These are phyloP conservation scores for Talaromyces islandicus DNA, from an alignment of 2,329 filamentous ascomycete species.

Conservation along the genomic window DNA sequence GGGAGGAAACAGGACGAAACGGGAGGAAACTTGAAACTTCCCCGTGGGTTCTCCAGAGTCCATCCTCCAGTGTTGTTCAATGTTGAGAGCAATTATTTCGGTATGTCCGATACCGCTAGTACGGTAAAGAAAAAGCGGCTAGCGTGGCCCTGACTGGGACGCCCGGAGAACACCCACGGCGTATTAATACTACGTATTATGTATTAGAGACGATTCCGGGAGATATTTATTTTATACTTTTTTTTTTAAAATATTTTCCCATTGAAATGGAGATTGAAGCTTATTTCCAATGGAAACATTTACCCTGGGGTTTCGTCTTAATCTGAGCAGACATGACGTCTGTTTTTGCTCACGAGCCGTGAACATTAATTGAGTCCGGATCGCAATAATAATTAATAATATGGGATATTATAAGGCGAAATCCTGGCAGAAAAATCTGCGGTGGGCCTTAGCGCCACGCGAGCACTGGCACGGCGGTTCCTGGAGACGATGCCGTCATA, in stretches of 20 bases:
- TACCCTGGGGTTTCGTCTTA: not conserved
- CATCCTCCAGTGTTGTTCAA: no score
- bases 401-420: no score
- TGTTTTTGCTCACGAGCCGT: not conserved
- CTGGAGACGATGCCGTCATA: not conserved
- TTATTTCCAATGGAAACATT: not conserved
- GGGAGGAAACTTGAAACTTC: not conserved
- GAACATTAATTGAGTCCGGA: no score
- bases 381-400: no score
- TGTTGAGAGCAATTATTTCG: no score
- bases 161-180: not conserved
- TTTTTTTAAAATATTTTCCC: not conserved
- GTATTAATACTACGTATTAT: no score
- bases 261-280: no score
- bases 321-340: not conserved
- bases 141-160: not conserved
- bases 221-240: not conserved
- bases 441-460: not conserved
- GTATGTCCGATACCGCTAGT: not conserved
- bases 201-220: not conserved
- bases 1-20: not conserved
- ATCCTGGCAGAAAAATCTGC: not conserved
- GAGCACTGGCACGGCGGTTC: not conserved
- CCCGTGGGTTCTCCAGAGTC: constrained; percentile 1
- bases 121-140: not conserved